A percentile compares a stretch with the other conserved stretches of the same genome.
These are phyloP conservation scores for Candida neerlandica DNA, from an alignment of 1,139 yeast species.

Conservation along the genomic window DNA sequence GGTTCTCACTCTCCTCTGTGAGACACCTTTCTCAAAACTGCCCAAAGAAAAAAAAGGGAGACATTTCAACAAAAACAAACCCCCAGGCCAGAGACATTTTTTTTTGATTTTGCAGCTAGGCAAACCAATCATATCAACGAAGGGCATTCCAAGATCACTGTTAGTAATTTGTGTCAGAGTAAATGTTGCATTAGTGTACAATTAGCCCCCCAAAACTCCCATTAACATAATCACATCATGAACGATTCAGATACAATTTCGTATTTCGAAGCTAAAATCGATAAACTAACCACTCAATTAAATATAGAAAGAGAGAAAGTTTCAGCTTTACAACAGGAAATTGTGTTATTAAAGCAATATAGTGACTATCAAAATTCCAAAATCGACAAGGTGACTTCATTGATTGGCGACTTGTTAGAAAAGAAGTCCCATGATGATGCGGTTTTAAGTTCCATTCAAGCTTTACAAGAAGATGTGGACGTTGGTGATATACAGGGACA, in stretches of 20 bases:
- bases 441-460: slow-evolving; percentile 28
- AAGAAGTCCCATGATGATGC: slow-evolving; percentile 36
- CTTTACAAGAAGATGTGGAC: slow-evolving; percentile 30
- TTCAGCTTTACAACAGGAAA: slow-evolving; percentile 31
- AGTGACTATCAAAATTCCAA: slow-evolving; percentile 42
- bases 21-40: neutral
- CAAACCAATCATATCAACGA: neutral
- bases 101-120: neutral
- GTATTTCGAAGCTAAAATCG: slow-evolving; percentile 17
- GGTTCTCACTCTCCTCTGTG: neutral
- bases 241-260: slow-evolving; percentile 10
- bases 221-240: neutral
- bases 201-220: neutral
- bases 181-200: neutral
- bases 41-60: neutral
- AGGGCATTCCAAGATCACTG: neutral
- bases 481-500: slow-evolving; percentile 17
- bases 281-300: slow-evolving; percentile 15
- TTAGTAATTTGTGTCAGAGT: neutral
- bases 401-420: slow-evolving; percentile 36
- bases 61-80: slow-evolving; percentile 3
- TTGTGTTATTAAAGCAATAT: slow-evolving; percentile 39
- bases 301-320: slow-evolving; percentile 26
- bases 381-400: slow-evolving; percentile 40
- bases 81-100: slow-evolving; percentile 1